Base-by-base conservation (phyloP, 768 basidiomycete species). In the Dictyophora rubrovolvata region DNA sequence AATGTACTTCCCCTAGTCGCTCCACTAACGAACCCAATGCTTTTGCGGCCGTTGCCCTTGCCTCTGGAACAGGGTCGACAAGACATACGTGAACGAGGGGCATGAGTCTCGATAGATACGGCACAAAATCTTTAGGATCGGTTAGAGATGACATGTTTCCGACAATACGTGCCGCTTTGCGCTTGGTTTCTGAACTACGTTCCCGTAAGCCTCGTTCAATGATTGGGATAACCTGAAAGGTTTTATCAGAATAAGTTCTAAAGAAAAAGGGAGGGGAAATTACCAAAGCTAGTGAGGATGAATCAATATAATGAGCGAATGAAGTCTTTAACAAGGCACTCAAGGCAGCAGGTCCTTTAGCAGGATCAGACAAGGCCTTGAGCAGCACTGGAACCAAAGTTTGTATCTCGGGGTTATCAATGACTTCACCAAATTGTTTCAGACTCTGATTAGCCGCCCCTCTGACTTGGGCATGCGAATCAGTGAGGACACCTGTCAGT, bases 371-470 rank as follows among this genome's bases (percentile, higher is more conserved):
- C 62, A 99, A 78, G 0, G 96, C 96, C 69, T 93, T 97, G 65
- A 98, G 82, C 62, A 98, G 81, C 11, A 86, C 79, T 7, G 89
- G 89, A 17, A 93, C 92, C 61, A 99, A 77, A 8, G 83, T 82
- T 69, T 95, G 90, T 61, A 98, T 92, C 72, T 99, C 96, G 0
- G 96, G 96, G 66, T 98, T 99, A 71, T 80, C 93, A 68, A 97
- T 93, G 58, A 99, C 96, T 72, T 98, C 96, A 34, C 96, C 96
- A 69, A 99, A 98, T 68, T 91, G 89, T 71, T 98, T 97, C 72
- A 99, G 73, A 70, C 90, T 93, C 72, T 89, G 87, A 74, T 97
- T 98, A 16, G 95, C 96, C 1, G 94, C 85, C 7, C 82, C 72
- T 62, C 92, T 84, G 33, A 99, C 96, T 78, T 98, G 95, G 14